Evolutionary conservation across 805 yeast species (phyloP), one percentile per base, ranked within the genome.

Genomic region (Sugiyamaella marilandica): DNA sequence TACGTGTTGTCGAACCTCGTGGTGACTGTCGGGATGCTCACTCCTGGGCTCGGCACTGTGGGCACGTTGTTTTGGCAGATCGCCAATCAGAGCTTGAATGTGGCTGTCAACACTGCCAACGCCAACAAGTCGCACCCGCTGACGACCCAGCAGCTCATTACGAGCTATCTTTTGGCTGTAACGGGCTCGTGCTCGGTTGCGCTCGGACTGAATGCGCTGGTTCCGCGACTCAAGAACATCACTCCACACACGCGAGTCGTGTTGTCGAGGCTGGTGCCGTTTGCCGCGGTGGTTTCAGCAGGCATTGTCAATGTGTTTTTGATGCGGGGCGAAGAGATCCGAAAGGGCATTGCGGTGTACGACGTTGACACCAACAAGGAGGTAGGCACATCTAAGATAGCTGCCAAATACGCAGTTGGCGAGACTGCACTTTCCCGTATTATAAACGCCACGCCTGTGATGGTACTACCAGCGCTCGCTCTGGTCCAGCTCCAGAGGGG

Each of bases 51-150:
- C 65, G 95, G 96, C 9, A 82, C 90, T 9, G 81, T 79, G 0
- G 99, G 99, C 36, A 92, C 98, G 0, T 67, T 90, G 19, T 92
- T 94, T 71, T 94, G 99, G 99, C 99, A 94, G 72, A 81, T 94
- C 67, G 95, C 97, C 18, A 94, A 94, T 72, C 99, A 94, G 72
- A 88, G 97, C 19, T 77, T 94, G 59, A 94, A 94, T 65, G 99
- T 94, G 52, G 99, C 99, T 2, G 88, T 94, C 60, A 94, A 94
- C 70, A 88, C 94, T 41, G 94, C 98, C 41, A 94, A 94, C 65
- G 92, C 97, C 33, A 94, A 94, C 74, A 94, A 94, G 67, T 86
- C 96, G 0, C 95, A 91, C 62, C 97, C 97, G 0, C 75, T 94
- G 69, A 75, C 92, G 2, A 85, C 91, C 0, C 62, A 73, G 49